Percentiles rank a stretch among this genome's conserved stretches.
Evolutionary conservation across 768 basidiomycete species (phyloP).

Genomic region (Tricholoma hemisulphureum): DNA sequence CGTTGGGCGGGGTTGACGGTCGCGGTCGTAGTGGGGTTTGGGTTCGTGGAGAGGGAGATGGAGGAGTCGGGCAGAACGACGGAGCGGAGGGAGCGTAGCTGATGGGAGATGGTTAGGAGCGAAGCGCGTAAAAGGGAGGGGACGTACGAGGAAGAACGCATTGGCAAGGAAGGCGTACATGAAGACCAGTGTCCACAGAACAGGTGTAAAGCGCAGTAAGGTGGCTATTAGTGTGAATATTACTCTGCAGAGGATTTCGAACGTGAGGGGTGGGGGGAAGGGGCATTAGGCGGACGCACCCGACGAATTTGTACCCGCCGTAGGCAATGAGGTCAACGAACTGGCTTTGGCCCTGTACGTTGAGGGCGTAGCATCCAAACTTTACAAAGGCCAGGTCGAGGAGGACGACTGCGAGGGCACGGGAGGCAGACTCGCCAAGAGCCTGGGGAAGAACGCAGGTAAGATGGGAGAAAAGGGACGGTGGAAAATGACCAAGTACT

Average conservation of each 20-base stretch:
- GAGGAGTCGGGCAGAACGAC: conserved; percentile 65
- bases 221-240: conserved; percentile 77
- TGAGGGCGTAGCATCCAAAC: conserved; percentile 89
- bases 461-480: background rate
- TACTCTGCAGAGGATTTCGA: conserved; percentile 49
- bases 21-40: conserved; percentile 44
- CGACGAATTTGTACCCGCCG: conserved; percentile 97
- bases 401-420: conserved; percentile 79
- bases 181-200: conserved; percentile 71
- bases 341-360: conserved; percentile 70
- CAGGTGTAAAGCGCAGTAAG: conserved; percentile 59
- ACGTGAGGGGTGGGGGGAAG: background rate
- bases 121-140: background rate
- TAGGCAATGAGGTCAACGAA: conserved; percentile 87
- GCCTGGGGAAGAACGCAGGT: conserved; percentile 37
- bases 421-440: conserved; percentile 82
- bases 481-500: conserved; percentile 16
- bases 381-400: conserved; percentile 89
- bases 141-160: conserved; percentile 86
- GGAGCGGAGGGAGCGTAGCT: conserved; percentile 92
- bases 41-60: conserved; percentile 30
- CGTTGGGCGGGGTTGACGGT: conserved; percentile 79
- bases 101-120: conserved; percentile 1
- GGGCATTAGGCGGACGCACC: conserved; percentile 51
- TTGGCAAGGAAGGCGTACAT: conserved; percentile 86